A percentile compares a stretch with the other conserved stretches of the same genome.
Conservation (phyloP, 116 monocot species). For the Dioscorea cayenensis region DNA sequence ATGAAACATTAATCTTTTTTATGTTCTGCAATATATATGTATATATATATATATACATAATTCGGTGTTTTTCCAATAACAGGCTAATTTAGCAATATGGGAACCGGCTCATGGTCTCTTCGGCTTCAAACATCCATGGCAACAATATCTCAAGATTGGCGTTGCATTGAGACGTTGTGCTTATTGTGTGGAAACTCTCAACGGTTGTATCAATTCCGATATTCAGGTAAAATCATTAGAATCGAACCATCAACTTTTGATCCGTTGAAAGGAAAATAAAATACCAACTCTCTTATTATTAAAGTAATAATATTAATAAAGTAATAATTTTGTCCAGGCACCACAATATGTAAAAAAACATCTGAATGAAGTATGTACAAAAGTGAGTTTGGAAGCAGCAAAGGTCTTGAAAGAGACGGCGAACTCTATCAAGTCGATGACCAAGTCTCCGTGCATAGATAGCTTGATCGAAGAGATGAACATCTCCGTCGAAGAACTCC, state of each 20-base stretch:
- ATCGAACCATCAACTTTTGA: no score
- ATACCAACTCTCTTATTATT: no score
- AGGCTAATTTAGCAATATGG: slow-evolving; percentile 30
- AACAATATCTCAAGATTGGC: slow-evolving; percentile 16
- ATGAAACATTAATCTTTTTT: no score
- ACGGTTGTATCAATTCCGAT: slow-evolving; percentile 33
- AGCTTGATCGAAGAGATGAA: slow-evolving; percentile 10
- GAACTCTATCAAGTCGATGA: slow-evolving; percentile 16
- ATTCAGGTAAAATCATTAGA: slow-evolving; percentile 11
- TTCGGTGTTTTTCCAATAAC: not conserved
- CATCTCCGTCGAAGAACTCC: slow-evolving; percentile 14
- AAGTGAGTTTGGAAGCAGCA: slow-evolving; percentile 6
- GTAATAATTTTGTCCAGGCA: not conserved
- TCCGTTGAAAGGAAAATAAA: no score
- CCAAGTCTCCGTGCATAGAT: slow-evolving; percentile 7
- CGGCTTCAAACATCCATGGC: slow-evolving; percentile 20
- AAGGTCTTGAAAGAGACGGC: slow-evolving; percentile 20
- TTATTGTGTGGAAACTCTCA: slow-evolving; percentile 29
- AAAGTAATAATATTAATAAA: no score
- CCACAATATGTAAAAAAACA: slow-evolving; percentile 10
- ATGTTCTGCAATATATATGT: no score
- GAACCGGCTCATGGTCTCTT: slow-evolving; percentile 29
- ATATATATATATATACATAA: not conserved
- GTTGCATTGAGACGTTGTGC: slow-evolving; percentile 20
- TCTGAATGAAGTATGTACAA: slow-evolving; percentile 18